Evolutionary conservation across 768 basidiomycete species (phyloP), one percentile per base, ranked within the genome.

Genomic region (Termitomyces sp.): DNA sequence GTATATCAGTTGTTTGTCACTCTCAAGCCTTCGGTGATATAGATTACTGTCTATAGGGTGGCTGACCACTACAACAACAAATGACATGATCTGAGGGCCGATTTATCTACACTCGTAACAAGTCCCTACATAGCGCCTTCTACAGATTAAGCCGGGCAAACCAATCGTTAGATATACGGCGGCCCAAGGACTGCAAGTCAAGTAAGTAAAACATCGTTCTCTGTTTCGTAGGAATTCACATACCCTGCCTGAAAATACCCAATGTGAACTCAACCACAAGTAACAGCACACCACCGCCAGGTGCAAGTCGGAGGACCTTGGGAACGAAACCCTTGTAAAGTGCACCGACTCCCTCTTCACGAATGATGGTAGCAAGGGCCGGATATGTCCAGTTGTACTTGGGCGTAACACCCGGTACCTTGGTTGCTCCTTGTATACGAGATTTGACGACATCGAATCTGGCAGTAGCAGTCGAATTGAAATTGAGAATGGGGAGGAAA

Each of bases 351-450:
- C 94, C 94, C 70, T 97, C 94, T 75, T 95, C 93, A 26, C 90
- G 84, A 61, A 88, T 82, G 62, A 95, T 92, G 5, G 85, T 87
- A 20, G 82, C 72, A 10, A 95, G 76, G 59, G 92, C 90, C 16
- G 95, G 94, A 75, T 95, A 94, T 54, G 95, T 88, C 95, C 95
- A 97, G 73, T 90, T 90, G 74, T 95, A 94, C 67, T 94, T 95
- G 20, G 90, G 89, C 1, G 71, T 71, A n/a, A 85, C 84, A 16
- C 92, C 92, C 0, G 88, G 82, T 30, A 78, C 66, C 61, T 79
- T 83, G 43, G 76, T 75, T 20, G 82, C 72, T 45, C 90, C 86
- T 74, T 99, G 97, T 40, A 98, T 94, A 43, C 62, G 62, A 7
- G 63, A 65, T 33, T 65, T 65, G 57, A 65, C 63, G 61, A 98